phyloP scores from a whole-genome alignment of 2,329 filamentous ascomycete species.

The Stagonosporopsis rhizophila region DNA sequence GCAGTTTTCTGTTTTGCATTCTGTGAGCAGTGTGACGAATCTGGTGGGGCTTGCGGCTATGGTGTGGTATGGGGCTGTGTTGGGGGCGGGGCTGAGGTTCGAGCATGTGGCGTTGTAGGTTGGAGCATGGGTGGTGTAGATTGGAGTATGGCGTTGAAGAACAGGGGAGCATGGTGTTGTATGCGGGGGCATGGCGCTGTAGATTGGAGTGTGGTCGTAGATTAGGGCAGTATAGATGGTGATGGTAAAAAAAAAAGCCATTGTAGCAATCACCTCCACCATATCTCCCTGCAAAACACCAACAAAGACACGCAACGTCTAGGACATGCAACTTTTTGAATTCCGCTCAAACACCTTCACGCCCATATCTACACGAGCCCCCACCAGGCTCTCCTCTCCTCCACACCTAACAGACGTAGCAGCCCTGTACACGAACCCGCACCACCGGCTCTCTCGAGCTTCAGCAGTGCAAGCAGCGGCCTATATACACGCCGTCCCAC shows the following conservation, averaged over 20 bases:
- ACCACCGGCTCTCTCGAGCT: not conserved
- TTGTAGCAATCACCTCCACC: too few relatives aligned
- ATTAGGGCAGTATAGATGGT: too few relatives aligned
- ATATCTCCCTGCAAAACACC: too few relatives aligned
- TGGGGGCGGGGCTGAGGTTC: conserved; percentile 57
- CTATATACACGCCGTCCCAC: conserved; percentile 3
- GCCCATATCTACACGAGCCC: not conserved
- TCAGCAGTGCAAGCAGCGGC: not conserved
- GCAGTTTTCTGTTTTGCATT: conserved; percentile 77
- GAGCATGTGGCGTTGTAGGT: conserved; percentile 15
- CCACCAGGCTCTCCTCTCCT: too few relatives aligned
- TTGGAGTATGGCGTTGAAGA: too few relatives aligned
- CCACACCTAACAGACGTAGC: not conserved
- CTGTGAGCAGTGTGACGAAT: conserved; percentile 81
- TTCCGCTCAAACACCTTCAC: conserved; percentile 10
- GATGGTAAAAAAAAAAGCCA: too few relatives aligned
- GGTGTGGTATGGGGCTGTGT: conserved; percentile 77
- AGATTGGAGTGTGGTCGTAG: too few relatives aligned
- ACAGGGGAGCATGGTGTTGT: too few relatives aligned
- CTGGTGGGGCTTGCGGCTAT: conserved; percentile 72
- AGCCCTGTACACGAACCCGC: conserved; percentile 4
- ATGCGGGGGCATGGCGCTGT: too few relatives aligned
- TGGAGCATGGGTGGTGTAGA: too few relatives aligned
- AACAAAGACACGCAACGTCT: too few relatives aligned
- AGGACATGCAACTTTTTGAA: too few relatives aligned